Evolutionary conservation across 2,329 filamentous ascomycete species (phyloP), one percentile per base, ranked within the genome.

Genomic region (Xylariaceae sp.): DNA sequence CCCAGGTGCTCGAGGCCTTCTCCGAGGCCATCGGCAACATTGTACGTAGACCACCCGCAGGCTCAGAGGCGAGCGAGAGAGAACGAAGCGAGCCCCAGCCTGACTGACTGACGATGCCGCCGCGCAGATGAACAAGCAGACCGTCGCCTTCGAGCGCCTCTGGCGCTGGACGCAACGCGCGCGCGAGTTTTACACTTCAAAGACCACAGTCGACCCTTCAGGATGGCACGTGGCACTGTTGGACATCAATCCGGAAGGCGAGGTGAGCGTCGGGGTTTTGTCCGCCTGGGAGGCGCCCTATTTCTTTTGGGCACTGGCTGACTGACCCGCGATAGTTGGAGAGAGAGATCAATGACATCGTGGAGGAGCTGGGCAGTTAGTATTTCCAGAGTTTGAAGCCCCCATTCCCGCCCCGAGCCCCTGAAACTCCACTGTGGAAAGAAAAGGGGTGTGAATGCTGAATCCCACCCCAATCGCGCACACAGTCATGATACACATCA

Each of bases 331-430:
- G n/a, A n/a, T n/a, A n/a, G n/a, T 47, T 70, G 0, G 58, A 66
- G 19, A 47, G 53, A 0, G 66, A 70, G 32, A 60, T 65, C 8
- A 63, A 65, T 31, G 65, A 70, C 26, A 65, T 70, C 15, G 44
- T 63, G 2, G 65, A 69, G 11, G 66, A 71, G 38, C 53, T 71
- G 0, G 59, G 63, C 7, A 70, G n/a, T n/a, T n/a, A n/a, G n/a
- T n/a, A n/a, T n/a, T n/a, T n/a, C n/a, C n/a, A n/a, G n/a, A n/a
- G n/a, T n/a, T n/a, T n/a, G n/a, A n/a, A n/a, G n/a, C n/a, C n/a
- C n/a, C n/a, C n/a, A n/a, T n/a, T n/a, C n/a, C n/a, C n/a, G n/a
- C n/a, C n/a, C n/a, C n/a, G n/a, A n/a, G n/a, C n/a, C n/a, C n/a
- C n/a, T n/a, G n/a, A n/a, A n/a, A n/a, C n/a, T n/a, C n/a, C n/a